Conservation (phyloP, 2,329 filamentous ascomycete species). For the Nigrospora sphaerica region DNA sequence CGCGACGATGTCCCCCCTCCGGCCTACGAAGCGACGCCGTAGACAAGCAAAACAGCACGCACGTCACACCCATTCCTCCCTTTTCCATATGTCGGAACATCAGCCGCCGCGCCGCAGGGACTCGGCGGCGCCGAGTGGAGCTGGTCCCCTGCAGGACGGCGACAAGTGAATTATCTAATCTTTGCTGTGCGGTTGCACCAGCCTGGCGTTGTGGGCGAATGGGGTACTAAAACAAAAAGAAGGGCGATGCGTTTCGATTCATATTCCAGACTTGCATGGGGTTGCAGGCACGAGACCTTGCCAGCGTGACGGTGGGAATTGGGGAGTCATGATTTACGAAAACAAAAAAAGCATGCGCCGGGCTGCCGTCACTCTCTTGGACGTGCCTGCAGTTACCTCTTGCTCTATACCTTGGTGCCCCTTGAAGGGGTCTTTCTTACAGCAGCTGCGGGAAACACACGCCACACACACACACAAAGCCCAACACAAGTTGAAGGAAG, state of each 20-base stretch:
- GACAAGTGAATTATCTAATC: background rate
- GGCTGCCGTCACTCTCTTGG: slow-evolving; percentile 2
- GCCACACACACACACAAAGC: background rate
- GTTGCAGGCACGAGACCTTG: background rate
- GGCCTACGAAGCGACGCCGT: slow-evolving; percentile 49
- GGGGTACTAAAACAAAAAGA: slow-evolving; percentile 1
- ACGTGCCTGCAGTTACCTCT: background rate
- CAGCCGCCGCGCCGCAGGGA: background rate
- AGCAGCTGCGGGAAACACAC: background rate
- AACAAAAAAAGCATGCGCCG: background rate
- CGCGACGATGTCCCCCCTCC: slow-evolving; percentile 52
- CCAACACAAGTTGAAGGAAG: background rate
- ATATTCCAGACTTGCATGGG: background rate
- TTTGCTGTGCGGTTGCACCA: background rate
- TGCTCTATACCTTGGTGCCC: background rate
- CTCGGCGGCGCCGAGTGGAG: background rate
- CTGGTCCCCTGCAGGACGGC: background rate
- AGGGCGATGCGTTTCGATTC: background rate
- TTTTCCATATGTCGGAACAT: slow-evolving; percentile 1
- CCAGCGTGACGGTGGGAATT: background rate
- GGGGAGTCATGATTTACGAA: background rate
- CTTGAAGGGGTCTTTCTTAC: background rate
- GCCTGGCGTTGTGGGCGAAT: background rate
- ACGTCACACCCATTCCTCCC: background rate
- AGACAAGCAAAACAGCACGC: slow-evolving; percentile 11